Base-by-base conservation (phyloP, 2,329 filamentous ascomycete genomes). In the Hypoxylon sp. region DNA sequence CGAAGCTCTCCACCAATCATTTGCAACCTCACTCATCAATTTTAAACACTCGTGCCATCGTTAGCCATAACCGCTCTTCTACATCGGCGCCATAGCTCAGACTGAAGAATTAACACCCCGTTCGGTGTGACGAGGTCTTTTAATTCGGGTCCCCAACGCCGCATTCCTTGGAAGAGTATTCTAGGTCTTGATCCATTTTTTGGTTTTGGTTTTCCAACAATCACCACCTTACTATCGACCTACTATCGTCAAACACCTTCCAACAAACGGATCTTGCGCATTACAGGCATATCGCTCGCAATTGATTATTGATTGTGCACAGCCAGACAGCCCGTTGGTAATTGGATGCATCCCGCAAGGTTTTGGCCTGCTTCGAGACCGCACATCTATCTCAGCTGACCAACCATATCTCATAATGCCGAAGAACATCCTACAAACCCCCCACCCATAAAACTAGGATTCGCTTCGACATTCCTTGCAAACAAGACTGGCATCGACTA, bases 391-490 rank as follows among this genome's bases (percentile, higher is more conserved):
- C 32, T 38, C 32, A 59, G 49, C 41, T 53, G 38, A 53, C 63
- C 65, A 68, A 64, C 67, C 56, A 62, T 45, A 60, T 36, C 36
- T 21, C 38, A 52, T 38, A 58, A 58, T 58, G 46, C 51, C 30
- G 62, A 57, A 57, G 50, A 45, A 60, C 51, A 45, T 68, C 52
- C 49, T 45, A 32, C 28, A 41, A 32, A 46, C 41, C 52, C 65
- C 60, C 66, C 69, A 63, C 67, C 17, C 45, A 60, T 57, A 52
- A 56, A 64, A 50, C 65, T 55, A 66, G 65, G 68, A 65, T 67
- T 67, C 53, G 48, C 55, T 59, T 65, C 50, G 45, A 65, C 68
- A 71, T 68, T 72, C 67, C 67, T 67, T 70, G 67, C 68, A 60
- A 67, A 58, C 56, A 60, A 36, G 41, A 17, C 32, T 45, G 17